Percentiles rank a stretch among this genome's conserved stretches.
Conservation (phyloP, 2,329 filamentous ascomycete genomes). For the Tolypocladium endophyticum region DNA sequence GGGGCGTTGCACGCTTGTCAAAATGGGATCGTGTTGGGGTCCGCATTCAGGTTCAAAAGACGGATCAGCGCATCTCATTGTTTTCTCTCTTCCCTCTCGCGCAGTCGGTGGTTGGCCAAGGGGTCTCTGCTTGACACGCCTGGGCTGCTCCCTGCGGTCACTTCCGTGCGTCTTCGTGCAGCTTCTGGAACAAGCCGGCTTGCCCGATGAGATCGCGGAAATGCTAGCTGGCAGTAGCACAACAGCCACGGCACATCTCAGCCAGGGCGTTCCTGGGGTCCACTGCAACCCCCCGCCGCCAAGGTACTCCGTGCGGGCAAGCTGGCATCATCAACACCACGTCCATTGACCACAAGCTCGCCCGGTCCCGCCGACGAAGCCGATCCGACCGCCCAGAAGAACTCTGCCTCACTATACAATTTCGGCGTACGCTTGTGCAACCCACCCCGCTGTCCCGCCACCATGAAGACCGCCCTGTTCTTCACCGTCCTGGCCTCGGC, state of each 20-base stretch:
- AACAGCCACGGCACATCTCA: not conserved
- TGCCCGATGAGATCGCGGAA: not conserved
- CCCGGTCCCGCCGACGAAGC: not conserved
- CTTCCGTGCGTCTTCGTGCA: not conserved
- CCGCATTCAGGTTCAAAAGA: not conserved
- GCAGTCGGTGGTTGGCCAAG: not conserved
- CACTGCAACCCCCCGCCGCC: not conserved
- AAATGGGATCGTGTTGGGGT: not conserved
- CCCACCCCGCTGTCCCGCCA: conserved; percentile 9
- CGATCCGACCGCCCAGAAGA: not conserved
- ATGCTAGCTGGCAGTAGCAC: not conserved
- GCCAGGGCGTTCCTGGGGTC: not conserved
- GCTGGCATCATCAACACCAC: not conserved
- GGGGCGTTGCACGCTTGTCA: not conserved
- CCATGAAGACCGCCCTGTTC: conserved; percentile 39
- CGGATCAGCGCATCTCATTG: not conserved
- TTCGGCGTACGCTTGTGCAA: not conserved
- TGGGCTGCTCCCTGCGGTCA: not conserved
- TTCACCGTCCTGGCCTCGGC: conserved; percentile 41
- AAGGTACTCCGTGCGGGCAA: not conserved
- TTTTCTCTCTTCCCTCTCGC: not conserved
- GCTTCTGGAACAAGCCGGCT: not conserved
- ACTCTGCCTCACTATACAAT: not conserved
- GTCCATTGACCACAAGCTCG: not conserved
- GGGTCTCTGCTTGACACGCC: not conserved